Percentiles rank a stretch among this genome's conserved stretches.
phyloP scores from a whole-genome alignment of 1,284 basidiomycete species.

The Phellinidium pouzarii region DNA sequence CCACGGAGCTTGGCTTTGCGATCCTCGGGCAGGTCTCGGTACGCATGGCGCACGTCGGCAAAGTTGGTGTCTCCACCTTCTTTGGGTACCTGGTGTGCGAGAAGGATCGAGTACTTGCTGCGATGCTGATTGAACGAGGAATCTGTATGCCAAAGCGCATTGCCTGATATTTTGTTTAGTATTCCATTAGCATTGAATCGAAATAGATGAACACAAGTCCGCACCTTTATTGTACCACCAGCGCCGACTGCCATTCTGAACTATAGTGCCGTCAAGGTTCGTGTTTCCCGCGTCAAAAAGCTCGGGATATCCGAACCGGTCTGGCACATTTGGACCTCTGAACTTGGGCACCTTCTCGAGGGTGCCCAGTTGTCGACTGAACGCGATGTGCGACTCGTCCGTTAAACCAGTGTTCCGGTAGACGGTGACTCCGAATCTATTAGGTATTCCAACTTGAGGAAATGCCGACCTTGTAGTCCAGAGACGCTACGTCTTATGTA shows the following conservation, averaged over 20 bases:
- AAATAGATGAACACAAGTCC: background rate
- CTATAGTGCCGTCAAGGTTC: slow-evolving; percentile 19
- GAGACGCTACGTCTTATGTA: background rate
- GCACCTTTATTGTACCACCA: slow-evolving; percentile 23
- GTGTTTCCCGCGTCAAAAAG: slow-evolving; percentile 24
- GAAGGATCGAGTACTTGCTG: slow-evolving; percentile 25
- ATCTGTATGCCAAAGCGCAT: slow-evolving; percentile 26
- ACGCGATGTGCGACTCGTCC: slow-evolving; percentile 23
- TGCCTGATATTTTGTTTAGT: slow-evolving; percentile 14
- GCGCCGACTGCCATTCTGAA: slow-evolving; percentile 17
- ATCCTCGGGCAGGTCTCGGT: slow-evolving; percentile 22
- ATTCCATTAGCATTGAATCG: background rate
- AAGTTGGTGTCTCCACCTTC: slow-evolving; percentile 26
- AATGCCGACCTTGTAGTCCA: background rate
- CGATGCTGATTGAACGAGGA: slow-evolving; percentile 26
- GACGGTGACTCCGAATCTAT: slow-evolving; percentile 24
- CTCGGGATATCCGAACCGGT: slow-evolving; percentile 21
- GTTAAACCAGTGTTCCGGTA: slow-evolving; percentile 24
- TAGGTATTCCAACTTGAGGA: background rate
- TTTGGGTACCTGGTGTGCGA: slow-evolving; percentile 26
- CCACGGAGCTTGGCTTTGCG: slow-evolving; percentile 25
- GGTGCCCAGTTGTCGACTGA: slow-evolving; percentile 23
- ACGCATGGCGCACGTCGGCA: slow-evolving; percentile 26
- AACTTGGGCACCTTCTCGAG: slow-evolving; percentile 23
- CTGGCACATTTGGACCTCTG: slow-evolving; percentile 18